Base-by-base conservation (phyloP, 257 asterid species). In the Lycium barbarum region DNA sequence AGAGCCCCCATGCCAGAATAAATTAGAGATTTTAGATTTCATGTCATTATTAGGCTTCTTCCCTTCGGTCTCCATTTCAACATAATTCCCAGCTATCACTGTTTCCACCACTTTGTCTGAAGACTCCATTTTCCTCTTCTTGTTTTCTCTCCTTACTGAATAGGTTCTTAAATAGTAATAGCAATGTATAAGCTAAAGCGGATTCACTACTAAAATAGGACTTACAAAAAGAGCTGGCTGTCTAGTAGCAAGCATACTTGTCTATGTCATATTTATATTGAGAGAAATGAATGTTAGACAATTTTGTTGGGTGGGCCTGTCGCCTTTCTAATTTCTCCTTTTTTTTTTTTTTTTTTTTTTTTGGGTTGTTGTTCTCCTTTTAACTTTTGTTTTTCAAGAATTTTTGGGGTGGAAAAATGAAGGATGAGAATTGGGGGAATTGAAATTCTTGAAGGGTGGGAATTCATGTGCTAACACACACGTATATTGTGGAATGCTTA, bases 1-100 rank as follows among this genome's bases (percentile, higher is more conserved):
- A 15, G 98, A 95, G 76, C 98, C 98, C 45, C 98, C 98, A 76
- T 94, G 97, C 98, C 98, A 95, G 79, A 95, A 91, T 6, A 95
- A 86, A 18, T 91, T 90, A 0, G 97, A 93, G 2, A 95, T 80
- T 86, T 86, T 91, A 0, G 97, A 76, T 80, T 93, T 93, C 35
- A 91, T 80, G 84, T 84, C 91, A 14, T 78, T 83, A 10, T 72
- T 74, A 74, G 9, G 2, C 45, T 17, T 70, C 81, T 93, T 91
- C 2, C 98, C 95, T 83, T 92, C 97, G 0, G 85, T 83, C 82
- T 93, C 97, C 97, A 95, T 95, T 70, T 93, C 97, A 1, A 93
- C 98, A 14, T 93, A 95, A 43, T 89, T 95, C 20, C 97, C 97
- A 0, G 80, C 97, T 10, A 93, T 91, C 10, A 88, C 91, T 3